phyloP scores from a whole-genome alignment of 192 early-diverging fungal species.

The Coemansia reversa region DNA sequence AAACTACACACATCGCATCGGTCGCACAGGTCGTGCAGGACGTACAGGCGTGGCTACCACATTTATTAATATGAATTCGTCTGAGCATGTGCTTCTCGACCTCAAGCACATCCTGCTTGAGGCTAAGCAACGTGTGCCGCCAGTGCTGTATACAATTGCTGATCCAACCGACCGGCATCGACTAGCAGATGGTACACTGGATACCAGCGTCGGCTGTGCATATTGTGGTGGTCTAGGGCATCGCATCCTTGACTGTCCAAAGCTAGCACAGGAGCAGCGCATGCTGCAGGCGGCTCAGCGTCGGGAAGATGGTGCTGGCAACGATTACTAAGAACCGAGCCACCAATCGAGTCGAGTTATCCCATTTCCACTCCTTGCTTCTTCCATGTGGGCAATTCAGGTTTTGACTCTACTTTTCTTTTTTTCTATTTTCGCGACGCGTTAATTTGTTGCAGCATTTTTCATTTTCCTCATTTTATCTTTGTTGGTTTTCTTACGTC shows the following conservation, averaged over 20 bases:
- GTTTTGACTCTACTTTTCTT: too few species aligned
- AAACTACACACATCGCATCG: constrained; percentile 97
- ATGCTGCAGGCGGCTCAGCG: constrained; percentile 40
- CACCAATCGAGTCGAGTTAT: constrained; percentile 10
- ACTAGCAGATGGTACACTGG: constrained; percentile 62
- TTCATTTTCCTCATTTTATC: too few species aligned
- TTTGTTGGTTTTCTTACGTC: too few species aligned
- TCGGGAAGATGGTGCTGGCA: constrained; percentile 27
- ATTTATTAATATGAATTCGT: constrained; percentile 91
- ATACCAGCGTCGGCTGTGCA: constrained; percentile 70
- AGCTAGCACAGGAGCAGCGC: constrained; percentile 70
- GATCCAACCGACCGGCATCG: constrained; percentile 88
- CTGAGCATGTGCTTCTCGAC: constrained; percentile 92
- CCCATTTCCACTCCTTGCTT: neutral
- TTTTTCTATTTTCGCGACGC: too few species aligned
- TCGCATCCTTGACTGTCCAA: constrained; percentile 84
- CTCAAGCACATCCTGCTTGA: constrained; percentile 89
- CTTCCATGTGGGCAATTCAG: too few species aligned
- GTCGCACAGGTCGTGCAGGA: constrained; percentile 94
- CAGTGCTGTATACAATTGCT: constrained; percentile 76
- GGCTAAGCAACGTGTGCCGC: constrained; percentile 91
- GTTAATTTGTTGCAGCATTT: too few species aligned
- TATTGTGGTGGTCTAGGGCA: constrained; percentile 96
- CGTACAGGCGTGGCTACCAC: constrained; percentile 97
- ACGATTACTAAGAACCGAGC: constrained; percentile 26